These are phyloP conservation scores for Epichloe uncinata DNA, from an alignment of 2,329 filamentous ascomycete species.

Conservation along the genomic window DNA sequence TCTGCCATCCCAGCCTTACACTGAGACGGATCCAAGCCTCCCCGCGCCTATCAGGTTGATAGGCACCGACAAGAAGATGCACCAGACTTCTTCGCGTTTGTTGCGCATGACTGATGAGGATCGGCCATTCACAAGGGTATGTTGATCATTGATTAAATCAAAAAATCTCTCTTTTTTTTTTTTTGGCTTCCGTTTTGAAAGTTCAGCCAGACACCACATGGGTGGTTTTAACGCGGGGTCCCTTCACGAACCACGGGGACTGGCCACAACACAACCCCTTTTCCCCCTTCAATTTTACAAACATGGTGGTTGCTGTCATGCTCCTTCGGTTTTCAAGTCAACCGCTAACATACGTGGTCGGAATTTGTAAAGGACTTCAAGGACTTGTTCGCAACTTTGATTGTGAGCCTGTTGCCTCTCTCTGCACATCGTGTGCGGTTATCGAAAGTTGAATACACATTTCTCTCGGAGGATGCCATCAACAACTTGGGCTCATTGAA, in stretches of 20 bases:
- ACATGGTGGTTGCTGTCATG: neutral
- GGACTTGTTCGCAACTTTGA: slow-evolving; percentile 87
- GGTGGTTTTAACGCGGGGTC: too few species aligned
- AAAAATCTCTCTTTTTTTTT: too few species aligned
- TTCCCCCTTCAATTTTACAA: too few species aligned
- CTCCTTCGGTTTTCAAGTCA: neutral
- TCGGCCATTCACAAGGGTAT: slow-evolving; percentile 81
- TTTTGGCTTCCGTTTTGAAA: neutral
- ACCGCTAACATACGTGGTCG: neutral
- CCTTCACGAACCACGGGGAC: too few species aligned
- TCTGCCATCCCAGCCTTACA: slow-evolving; percentile 34
- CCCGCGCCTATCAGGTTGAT: slow-evolving; percentile 24
- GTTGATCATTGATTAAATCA: too few species aligned
- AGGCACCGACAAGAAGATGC: slow-evolving; percentile 60
- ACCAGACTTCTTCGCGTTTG: slow-evolving; percentile 92
- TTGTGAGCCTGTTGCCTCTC: slow-evolving; percentile 80
- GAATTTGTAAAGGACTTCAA: slow-evolving; percentile 66
- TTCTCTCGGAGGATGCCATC: slow-evolving; percentile 93
- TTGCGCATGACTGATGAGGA: slow-evolving; percentile 98
- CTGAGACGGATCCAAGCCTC: slow-evolving; percentile 38
- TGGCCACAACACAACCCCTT: too few species aligned
- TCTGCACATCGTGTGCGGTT: slow-evolving; percentile 82
- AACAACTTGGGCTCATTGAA: slow-evolving; percentile 95
- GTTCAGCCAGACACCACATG: neutral
- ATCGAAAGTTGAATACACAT: slow-evolving; percentile 84